Evolutionary conservation across 208 protist genomes (phyloP).

Genomic region (Acanthamoeba castellanii): DNA sequence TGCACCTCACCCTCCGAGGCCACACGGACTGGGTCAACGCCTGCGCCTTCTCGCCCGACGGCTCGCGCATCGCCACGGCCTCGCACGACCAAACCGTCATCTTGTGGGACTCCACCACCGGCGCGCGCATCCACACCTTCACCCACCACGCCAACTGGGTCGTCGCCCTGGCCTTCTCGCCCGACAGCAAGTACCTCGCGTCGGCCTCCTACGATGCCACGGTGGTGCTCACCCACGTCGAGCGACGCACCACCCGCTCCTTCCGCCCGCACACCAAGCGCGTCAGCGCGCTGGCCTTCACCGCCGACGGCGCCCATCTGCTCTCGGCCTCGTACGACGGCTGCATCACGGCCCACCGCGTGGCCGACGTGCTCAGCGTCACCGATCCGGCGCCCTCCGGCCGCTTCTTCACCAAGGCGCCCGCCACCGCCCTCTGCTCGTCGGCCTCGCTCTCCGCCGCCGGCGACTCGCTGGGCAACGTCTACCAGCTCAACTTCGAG

Average conservation of each 20-base stretch:
- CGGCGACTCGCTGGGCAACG: conserved; percentile 69
- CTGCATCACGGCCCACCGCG: conserved; percentile 18
- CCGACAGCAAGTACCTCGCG: conserved; percentile 38
- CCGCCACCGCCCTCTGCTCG: conserved; percentile 57
- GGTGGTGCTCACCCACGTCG: conserved; percentile 78
- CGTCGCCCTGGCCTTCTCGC: conserved; percentile 48
- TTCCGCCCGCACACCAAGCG: conserved; percentile 31
- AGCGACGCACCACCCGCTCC: not conserved
- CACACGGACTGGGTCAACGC: conserved; percentile 76
- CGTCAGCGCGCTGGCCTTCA: conserved; percentile 42
- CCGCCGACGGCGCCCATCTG: conserved; percentile 3
- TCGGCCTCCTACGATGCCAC: conserved; percentile 75
- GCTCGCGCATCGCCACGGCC: conserved; percentile 56
- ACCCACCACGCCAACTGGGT: conserved; percentile 71
- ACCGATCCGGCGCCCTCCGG: not conserved
- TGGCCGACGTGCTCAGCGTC: not conserved
- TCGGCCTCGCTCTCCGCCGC: conserved; percentile 32
- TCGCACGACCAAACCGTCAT: conserved; percentile 71
- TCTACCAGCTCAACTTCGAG: conserved; percentile 49
- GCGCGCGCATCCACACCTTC: not conserved
- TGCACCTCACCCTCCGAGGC: conserved; percentile 7
- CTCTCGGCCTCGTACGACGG: conserved; percentile 45
- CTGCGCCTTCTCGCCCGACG: conserved; percentile 77
- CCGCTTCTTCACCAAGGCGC: conserved; percentile 51
- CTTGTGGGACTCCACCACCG: conserved; percentile 32